Percentiles rank a stretch among this genome's conserved stretches.
These are phyloP conservation scores for Lentinula lateritia DNA, from an alignment of 768 basidiomycete species.

Conservation along the genomic window DNA sequence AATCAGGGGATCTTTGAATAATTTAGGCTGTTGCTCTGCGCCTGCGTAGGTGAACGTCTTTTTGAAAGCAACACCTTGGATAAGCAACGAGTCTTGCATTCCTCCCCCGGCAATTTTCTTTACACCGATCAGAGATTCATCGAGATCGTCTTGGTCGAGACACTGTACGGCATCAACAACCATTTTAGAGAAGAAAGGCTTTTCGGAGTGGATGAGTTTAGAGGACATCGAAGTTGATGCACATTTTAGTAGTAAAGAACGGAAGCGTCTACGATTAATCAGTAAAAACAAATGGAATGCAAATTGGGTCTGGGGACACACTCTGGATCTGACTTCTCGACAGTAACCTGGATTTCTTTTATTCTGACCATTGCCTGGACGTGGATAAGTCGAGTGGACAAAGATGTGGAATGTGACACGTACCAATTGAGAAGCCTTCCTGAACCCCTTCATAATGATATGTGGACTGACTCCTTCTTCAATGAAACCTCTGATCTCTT, in stretches of 20 bases:
- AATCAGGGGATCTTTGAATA: slow-evolving; percentile 83
- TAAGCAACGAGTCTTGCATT: slow-evolving; percentile 90
- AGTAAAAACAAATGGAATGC: background rate
- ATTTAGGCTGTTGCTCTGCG: slow-evolving; percentile 97
- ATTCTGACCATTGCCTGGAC: slow-evolving; percentile 78
- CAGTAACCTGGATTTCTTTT: slow-evolving; percentile 81
- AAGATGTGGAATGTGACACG: slow-evolving; percentile 20
- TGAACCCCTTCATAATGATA: slow-evolving; percentile 95
- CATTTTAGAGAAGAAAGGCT: slow-evolving; percentile 98
- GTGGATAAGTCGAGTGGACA: slow-evolving; percentile 7
- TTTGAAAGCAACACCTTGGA: slow-evolving; percentile 94
- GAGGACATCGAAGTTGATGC: slow-evolving; percentile 99
- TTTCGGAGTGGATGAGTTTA: slow-evolving; percentile 97
- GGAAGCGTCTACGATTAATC: slow-evolving; percentile 66
- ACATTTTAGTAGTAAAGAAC: slow-evolving; percentile 90
- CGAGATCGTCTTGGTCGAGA: slow-evolving; percentile 88
- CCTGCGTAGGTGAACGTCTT: slow-evolving; percentile 99
- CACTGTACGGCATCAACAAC: slow-evolving; percentile 95
- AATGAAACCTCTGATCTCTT: slow-evolving; percentile 85
- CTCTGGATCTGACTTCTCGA: slow-evolving; percentile 90
- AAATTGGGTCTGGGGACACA: slow-evolving; percentile 32
- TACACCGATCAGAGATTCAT: slow-evolving; percentile 93
- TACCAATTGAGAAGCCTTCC: slow-evolving; percentile 82
- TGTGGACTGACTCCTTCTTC: slow-evolving; percentile 98
- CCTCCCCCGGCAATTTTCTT: slow-evolving; percentile 98